Base-by-base conservation (phyloP, 805 yeast genomes). In the Candida rishiriensis region DNA sequence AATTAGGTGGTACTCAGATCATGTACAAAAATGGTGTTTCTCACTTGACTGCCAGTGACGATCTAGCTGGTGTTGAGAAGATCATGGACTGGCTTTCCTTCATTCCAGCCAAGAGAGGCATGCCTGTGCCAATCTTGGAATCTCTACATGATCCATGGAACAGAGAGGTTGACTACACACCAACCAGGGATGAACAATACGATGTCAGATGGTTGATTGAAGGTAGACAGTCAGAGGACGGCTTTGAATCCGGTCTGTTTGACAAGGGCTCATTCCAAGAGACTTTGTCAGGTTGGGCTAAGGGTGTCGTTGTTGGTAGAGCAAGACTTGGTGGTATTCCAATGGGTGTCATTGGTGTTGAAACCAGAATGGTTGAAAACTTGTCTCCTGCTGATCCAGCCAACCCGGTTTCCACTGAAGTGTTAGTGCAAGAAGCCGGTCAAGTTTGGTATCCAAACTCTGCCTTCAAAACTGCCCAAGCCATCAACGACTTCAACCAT, bases 361-460 rank as follows among this genome's bases (percentile, higher is more conserved):
- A 93, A 69, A 85, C 95, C 17, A 79, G 93, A 61, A 75, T 83
- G 42, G 82, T 95, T 48, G 98, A 95, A 57, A 93, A 91, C 72
- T 70, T 88, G 56, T 66, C 78, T 50, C 99, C 99, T 39, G 99
- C 99, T 36, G 99, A 93, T 64, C 99, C 99, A 34, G 99, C 99
- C 31, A 93, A 93, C 70, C 95, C 96, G 41, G 89, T 81, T 44
- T 90, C 98, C 14, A 88, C 93, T 36, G 99, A 93, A 69, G 71
- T 79, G 56, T 67, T 85, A 61, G 70, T 88, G 48, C 95, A 86
- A 67, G 99, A 93, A 69, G 97, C 99, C 51, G 99, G 99, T 63
- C 97, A 90, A 74, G 99, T 93, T 55, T 93, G 99, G 99, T 88
- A 90, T 73, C 99, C 99, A 58, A 93, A 93, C 74, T 86, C 96